These are phyloP conservation scores for Sechiopsis laciniata DNA, from an alignment of 306 rosid species.

Conservation along the genomic window DNA sequence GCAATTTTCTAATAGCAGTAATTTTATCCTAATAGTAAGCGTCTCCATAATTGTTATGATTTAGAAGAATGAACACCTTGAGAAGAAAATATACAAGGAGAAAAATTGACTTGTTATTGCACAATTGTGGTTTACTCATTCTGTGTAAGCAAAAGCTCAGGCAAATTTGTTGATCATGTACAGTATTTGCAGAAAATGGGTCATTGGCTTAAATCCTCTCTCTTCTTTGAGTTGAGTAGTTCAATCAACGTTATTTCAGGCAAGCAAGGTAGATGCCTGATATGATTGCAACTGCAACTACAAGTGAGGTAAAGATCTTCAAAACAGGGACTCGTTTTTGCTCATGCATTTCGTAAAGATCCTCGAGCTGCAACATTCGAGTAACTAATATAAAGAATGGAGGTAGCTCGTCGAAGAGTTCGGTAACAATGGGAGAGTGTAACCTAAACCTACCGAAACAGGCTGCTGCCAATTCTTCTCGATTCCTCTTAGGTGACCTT, in stretches of 20 bases:
- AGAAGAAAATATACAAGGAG: not conserved
- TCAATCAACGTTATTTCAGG: conserved; percentile 41
- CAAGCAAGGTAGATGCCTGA: conserved; percentile 66
- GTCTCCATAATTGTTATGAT: too few species aligned
- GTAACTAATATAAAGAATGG: not conserved
- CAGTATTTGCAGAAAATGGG: not conserved
- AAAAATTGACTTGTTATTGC: not conserved
- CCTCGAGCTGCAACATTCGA: conserved; percentile 49
- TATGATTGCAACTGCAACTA: conserved; percentile 61
- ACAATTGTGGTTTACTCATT: conserved; percentile 3
- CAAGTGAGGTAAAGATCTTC: conserved; percentile 42
- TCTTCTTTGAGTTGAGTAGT: not conserved
- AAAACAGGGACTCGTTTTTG: conserved; percentile 34
- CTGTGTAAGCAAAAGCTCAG: conserved; percentile 7
- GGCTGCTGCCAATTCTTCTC: conserved; percentile 84
- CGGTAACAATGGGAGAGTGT: not conserved
- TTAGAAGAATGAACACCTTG: not conserved
- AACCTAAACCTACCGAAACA: conserved; percentile 59
- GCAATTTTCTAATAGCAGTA: not conserved
- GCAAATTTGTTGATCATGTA: not conserved
- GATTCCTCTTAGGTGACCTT: conserved; percentile 90
- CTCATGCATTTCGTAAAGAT: conserved; percentile 60
- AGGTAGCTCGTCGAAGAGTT: not conserved
- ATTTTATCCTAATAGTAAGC: too few species aligned
- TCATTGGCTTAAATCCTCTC: not conserved